Percentiles rank a stretch among this genome's conserved stretches.
Conservation (phyloP, 202 grass and related monocot genomes). For the Setaria italica region DNA sequence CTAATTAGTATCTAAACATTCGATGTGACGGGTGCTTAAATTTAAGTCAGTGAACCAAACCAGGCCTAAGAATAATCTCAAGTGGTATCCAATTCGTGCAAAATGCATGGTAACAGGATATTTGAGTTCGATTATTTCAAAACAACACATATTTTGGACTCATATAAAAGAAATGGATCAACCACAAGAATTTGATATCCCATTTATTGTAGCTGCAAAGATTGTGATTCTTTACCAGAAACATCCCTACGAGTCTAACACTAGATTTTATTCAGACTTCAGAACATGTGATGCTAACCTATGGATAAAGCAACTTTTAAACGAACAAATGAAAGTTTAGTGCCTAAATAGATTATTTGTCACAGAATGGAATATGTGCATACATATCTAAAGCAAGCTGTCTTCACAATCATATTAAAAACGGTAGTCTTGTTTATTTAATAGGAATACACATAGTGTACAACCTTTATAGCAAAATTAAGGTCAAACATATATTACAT, state of each 20-base stretch:
- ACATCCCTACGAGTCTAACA: not conserved
- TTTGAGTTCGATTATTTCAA: not conserved
- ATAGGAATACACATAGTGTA: constrained; percentile 20
- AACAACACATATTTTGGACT: constrained; percentile 4
- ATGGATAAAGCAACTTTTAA: constrained; percentile 13
- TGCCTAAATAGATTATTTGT: not conserved
- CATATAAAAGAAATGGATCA: constrained; percentile 7
- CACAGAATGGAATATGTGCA: not conserved
- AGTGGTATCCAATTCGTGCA: not conserved
- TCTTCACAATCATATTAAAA: constrained; percentile 28
- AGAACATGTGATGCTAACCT: constrained; percentile 3
- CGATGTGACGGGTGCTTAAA: too few relatives aligned
- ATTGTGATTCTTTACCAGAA: not conserved
- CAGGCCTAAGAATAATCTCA: not conserved
- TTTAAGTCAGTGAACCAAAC: too few relatives aligned
- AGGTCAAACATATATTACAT: constrained; percentile 47
- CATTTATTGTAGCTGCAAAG: constrained; percentile 6
- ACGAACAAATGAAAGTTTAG: constrained; percentile 17
- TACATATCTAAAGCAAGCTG: constrained; percentile 9
- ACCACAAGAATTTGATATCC: not conserved
- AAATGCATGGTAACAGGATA: not conserved
- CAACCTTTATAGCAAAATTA: constrained; percentile 5
- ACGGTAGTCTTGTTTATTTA: constrained; percentile 6
- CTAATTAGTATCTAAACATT: too few relatives aligned
- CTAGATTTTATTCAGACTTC: constrained; percentile 16